phyloP scores from a whole-genome alignment of 2,329 filamentous ascomycete genomes.

The Aciculosporium take region DNA sequence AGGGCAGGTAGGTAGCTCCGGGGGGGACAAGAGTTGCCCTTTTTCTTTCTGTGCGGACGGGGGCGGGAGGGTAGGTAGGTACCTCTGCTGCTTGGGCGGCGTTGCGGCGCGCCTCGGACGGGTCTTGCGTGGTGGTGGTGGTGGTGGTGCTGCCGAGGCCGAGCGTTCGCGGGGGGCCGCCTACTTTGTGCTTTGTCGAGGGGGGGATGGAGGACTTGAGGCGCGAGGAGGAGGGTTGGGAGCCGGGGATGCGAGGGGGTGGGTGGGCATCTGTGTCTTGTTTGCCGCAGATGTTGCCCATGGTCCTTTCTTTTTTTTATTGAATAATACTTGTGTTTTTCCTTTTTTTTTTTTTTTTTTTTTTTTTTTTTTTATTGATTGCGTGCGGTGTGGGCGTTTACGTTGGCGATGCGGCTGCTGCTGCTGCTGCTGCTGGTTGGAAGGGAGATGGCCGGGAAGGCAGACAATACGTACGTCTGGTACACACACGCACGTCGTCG shows the following conservation, averaged over 20 bases:
- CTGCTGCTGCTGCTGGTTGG: not conserved
- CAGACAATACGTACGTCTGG: too few species aligned
- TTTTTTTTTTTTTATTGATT: not conserved
- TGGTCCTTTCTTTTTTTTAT: slow-evolving; percentile 21
- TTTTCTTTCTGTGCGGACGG: too few species aligned
- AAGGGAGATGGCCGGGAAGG: not conserved
- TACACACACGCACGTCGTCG: too few species aligned
- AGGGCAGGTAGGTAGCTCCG: too few species aligned
- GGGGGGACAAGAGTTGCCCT: too few species aligned
- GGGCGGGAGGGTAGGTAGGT: slow-evolving; percentile 21
- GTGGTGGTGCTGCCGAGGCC: slow-evolving; percentile 25
- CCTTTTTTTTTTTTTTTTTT: not conserved
- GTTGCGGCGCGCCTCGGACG: slow-evolving; percentile 46
- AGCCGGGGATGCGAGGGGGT: slow-evolving; percentile 58
- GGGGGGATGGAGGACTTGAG: slow-evolving; percentile 35
- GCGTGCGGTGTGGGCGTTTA: too few species aligned
- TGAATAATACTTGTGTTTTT: not conserved
- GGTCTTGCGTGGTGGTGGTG: slow-evolving; percentile 9
- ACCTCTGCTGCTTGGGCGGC: slow-evolving; percentile 81
- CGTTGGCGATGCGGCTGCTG: too few species aligned
- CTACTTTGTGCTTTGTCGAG: slow-evolving; percentile 25
- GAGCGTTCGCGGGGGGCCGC: slow-evolving; percentile 47
- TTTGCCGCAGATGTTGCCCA: slow-evolving; percentile 84
- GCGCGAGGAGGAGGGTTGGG: slow-evolving; percentile 30
- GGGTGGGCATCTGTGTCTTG: slow-evolving; percentile 50